Evolutionary conservation across 352 stramenopile genomes (phyloP).

Genomic region (Phytophthora nicotianae): DNA sequence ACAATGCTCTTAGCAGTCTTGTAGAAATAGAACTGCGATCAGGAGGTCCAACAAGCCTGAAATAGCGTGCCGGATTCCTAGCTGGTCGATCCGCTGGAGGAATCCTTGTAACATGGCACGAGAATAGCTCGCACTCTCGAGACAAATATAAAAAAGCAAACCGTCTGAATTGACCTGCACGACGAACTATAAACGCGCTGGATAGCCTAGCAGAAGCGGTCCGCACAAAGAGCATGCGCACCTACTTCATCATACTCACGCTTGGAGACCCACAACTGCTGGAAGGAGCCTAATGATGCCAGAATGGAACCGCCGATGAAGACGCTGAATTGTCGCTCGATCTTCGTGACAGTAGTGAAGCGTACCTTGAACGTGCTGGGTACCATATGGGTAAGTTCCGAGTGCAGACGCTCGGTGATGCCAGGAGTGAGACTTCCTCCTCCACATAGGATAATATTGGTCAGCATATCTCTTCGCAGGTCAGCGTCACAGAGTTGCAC

Average conservation of each 20-base stretch:
- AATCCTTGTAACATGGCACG: slow-evolving; percentile 3
- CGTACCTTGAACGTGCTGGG: slow-evolving; percentile 87
- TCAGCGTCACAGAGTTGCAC: slow-evolving; percentile 86
- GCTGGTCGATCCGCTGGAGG: slow-evolving; percentile 18
- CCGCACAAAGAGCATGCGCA: slow-evolving; percentile 61
- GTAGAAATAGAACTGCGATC: slow-evolving; percentile 35
- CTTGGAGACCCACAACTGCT: slow-evolving; percentile 90
- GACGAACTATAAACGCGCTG: slow-evolving; percentile 1
- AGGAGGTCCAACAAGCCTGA: slow-evolving; percentile 15
- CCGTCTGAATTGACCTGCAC: slow-evolving; percentile 15
- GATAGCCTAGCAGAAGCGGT: slow-evolving; percentile 68
- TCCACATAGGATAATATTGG: slow-evolving; percentile 89
- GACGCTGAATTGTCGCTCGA: slow-evolving; percentile 87
- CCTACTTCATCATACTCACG: slow-evolving; percentile 86
- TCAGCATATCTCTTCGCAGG: slow-evolving; percentile 82
- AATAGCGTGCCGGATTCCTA: slow-evolving; percentile 28
- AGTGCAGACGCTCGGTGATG: slow-evolving; percentile 81
- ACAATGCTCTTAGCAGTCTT: background rate
- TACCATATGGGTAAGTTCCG: slow-evolving; percentile 78
- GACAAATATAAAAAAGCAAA: too few species aligned
- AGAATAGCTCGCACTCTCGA: too few species aligned
- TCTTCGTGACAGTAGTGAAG: slow-evolving; percentile 82
- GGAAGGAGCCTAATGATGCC: slow-evolving; percentile 86
- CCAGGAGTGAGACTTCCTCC: slow-evolving; percentile 75
- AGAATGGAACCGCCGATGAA: slow-evolving; percentile 91